Percentiles rank a stretch among this genome's conserved stretches.
These are phyloP conservation scores for Gillenia trifoliata DNA, from an alignment of 306 rosid genomes.

Conservation along the genomic window DNA sequence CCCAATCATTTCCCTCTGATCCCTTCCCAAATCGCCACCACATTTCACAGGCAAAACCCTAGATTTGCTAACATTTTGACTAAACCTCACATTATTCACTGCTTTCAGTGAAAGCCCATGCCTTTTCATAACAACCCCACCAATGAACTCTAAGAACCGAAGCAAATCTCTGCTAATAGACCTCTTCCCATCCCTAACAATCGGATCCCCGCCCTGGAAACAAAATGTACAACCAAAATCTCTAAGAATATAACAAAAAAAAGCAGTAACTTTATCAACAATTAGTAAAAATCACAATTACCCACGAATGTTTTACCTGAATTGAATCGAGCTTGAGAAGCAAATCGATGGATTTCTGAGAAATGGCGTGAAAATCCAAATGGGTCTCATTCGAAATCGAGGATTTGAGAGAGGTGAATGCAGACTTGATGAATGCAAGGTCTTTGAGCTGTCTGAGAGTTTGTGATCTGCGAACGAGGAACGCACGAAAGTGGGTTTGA, in stretches of 20 bases:
- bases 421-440: no score
- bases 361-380: no score
- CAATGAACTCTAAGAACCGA: slow-evolving; percentile 60
- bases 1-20: slow-evolving; percentile 48
- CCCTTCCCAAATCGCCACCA: slow-evolving; percentile 25
- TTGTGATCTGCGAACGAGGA: no score
- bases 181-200: slow-evolving; percentile 66
- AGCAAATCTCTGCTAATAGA: slow-evolving; percentile 62
- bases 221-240: background rate
- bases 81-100: slow-evolving; percentile 38
- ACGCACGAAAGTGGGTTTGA: no score
- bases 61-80: slow-evolving; percentile 29
- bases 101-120: slow-evolving; percentile 29
- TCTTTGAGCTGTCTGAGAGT: no score
- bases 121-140: slow-evolving; percentile 49
- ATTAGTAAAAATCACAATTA: background rate
- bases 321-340: no score
- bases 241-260: background rate
- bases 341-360: no score
- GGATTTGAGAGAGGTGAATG: no score
- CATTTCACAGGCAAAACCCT: slow-evolving; percentile 23
- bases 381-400: no score
- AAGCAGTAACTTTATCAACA: background rate
- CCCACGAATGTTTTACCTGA: no score
- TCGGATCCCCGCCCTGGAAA: slow-evolving; percentile 55